Conservation (phyloP, 352 stramenopile species). For the Phytopythium delawarense region DNA sequence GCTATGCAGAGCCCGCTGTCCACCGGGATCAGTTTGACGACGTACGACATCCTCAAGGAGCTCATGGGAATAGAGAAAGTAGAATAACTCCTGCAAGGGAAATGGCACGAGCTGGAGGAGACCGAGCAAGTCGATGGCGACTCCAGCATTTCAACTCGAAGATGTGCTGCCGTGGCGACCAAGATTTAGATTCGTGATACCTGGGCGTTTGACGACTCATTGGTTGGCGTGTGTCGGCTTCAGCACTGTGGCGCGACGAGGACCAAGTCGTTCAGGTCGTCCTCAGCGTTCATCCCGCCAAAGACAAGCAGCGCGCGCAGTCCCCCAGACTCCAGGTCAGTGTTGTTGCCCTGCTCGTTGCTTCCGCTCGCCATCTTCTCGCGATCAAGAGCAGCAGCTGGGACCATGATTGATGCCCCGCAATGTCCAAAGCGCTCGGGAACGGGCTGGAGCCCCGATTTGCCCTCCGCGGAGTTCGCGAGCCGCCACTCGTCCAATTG, state of each 20-base stretch:
- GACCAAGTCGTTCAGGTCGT: slow-evolving; percentile 36
- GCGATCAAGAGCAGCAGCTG: neutral
- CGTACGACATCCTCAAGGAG: slow-evolving; percentile 86
- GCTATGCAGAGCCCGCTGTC: slow-evolving; percentile 66
- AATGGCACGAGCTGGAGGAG: neutral
- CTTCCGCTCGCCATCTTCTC: slow-evolving; percentile 2
- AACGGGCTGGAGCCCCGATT: slow-evolving; percentile 2
- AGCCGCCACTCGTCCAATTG: slow-evolving; percentile 34
- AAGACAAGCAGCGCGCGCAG: slow-evolving; percentile 36
- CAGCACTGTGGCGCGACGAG: slow-evolving; percentile 14
- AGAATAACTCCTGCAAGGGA: slow-evolving; percentile 27
- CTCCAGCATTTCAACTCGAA: neutral
- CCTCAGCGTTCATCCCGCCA: slow-evolving; percentile 49
- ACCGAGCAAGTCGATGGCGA: neutral
- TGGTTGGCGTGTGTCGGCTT: neutral
- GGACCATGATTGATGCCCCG: slow-evolving; percentile 17
- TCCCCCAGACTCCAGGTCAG: neutral
- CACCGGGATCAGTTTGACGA: slow-evolving; percentile 82
- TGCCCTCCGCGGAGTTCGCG: neutral
- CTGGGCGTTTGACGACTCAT: neutral
- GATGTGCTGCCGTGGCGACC: neutral
- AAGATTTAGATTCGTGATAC: neutral
- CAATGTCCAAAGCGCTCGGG: slow-evolving; percentile 49
- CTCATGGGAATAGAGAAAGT: slow-evolving; percentile 80
- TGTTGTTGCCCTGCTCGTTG: neutral